Evolutionary conservation across 306 rosid species (phyloP), one percentile per base, ranked within the genome.

Genomic region (Casuarina glauca): DNA sequence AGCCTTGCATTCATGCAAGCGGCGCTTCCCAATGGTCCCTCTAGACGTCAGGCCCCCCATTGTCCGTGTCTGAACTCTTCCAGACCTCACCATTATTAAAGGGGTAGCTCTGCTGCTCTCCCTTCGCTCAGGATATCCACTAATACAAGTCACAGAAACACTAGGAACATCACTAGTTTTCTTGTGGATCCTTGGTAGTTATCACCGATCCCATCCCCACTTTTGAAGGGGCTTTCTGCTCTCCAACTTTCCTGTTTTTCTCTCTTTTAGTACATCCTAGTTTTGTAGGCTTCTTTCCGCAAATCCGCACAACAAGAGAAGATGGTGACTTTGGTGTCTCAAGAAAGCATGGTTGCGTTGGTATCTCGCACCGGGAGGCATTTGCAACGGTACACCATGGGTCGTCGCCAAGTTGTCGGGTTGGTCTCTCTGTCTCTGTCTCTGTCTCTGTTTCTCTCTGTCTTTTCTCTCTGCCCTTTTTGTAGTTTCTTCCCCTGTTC

Each of bases 381-480:
- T 58, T 83, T 94, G 80, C 98, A 94, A 78, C 93, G 98, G n/a
- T 94, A 92, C 74, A 82, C 49, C 76, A 88, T 82, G 70, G 97
- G 98, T 66, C 94, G 93, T 60, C 98, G 98, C 57, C 97, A 88
- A 92, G 98, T 94, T 72, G 98, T 94, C 1, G 98, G 98, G 98
- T 94, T 82, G 50, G 93, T 94, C 41, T 77, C 74, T 72, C 16
- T 76, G 3, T 39, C 38, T 36, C n/a, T 1, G 19, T 12, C 4
- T 6, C 62, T 55, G 35, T 55, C 39, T 1, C 36, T 4, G 32
- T n/a, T 11, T 6, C 19, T 64, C 26, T 64, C 6, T 5, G 44
- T 64, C 53, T 68, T 44, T 52, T 83, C 53, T 78, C 20, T 7
- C 4, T 2, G 32, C 78, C 9, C 48, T 42, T 16, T 20, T 76